Evolutionary conservation across 2,329 filamentous ascomycete species (phyloP), one percentile per base, ranked within the genome.

Genomic region (Amauroascus niger): DNA sequence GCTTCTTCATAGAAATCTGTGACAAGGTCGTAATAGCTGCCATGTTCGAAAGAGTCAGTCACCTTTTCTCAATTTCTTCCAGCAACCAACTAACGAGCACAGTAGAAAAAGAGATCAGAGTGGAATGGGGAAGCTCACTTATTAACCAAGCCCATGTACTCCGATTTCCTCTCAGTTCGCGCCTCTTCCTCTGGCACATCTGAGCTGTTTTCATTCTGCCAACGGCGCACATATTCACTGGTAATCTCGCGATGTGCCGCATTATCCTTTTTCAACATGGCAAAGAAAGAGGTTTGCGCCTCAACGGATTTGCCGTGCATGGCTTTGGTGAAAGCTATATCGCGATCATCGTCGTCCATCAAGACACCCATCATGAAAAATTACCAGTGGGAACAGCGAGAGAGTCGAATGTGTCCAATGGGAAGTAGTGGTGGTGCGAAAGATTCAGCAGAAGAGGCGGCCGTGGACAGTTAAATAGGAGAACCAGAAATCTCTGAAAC

Each of bases 1-100:
- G 55, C 57, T 37, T 48, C 49, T 43, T 62, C 61, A 53, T 59
- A 62, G 40, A 59, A 39, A 16, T 57, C 53, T 3, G 57, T 59
- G 28, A 54, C 59, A 22, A 61, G 57, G 40, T 61, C 56, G 53
- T 63, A 63, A 59, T 63, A 63, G 39, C 57, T 58, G 28, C 20
- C 16, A 22, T 14, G n/a, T 13, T 35, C 32, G 5, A 6, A n/a
- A 9, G 13, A n/a, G 14, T 49, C 6, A 40, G 33, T 22, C 4
- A 28, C 22, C 13, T 11, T 20, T 16, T 14, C 13, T 11, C 3
- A 37, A 13, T 24, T 53, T 22, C n/a, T 37, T 3, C 24, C n/a
- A n/a, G n/a, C n/a, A n/a, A 2, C 35, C 8, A 16, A 32, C 16
- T 8, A 44, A 30, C n/a, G 16, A 26, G 3, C 5, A 43, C 14